phyloP scores from a whole-genome alignment of 2,329 filamentous ascomycete genomes.

The Sporothrix brasiliensis region DNA sequence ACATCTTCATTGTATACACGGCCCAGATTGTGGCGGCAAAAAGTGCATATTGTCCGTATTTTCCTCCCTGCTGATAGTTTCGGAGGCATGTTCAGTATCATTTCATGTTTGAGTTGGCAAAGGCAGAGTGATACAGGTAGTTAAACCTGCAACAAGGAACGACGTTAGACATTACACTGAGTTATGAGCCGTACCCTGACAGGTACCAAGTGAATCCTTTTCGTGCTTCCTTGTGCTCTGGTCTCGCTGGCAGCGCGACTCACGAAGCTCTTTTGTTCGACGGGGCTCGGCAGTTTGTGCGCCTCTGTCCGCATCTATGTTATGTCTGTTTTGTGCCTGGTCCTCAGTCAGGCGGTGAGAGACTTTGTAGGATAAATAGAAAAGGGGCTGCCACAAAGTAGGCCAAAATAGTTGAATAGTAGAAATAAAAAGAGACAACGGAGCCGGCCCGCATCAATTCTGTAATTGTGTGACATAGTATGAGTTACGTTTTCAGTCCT shows the following conservation, averaged over 20 bases:
- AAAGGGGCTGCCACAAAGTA: not conserved
- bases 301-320: not conserved
- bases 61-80: not conserved
- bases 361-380: not conserved
- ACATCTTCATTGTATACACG: no score
- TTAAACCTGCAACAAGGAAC: not conserved
- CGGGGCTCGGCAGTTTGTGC: slow-evolving; percentile 1
- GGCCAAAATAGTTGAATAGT: no score
- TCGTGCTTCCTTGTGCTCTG: not conserved
- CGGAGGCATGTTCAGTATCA: not conserved
- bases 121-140: no score
- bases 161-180: no score
- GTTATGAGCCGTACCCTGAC: not conserved
- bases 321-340: not conserved
- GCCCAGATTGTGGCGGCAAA: no score
- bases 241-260: not conserved
- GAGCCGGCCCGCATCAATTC: not conserved
- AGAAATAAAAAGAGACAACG: not conserved
- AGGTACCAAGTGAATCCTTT: no score
- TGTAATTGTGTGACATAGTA: not conserved
- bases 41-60: not conserved
- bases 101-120: not conserved
- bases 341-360: not conserved
- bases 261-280: not conserved
- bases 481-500: not conserved